Evolutionary conservation across 1,139 yeast genomes (phyloP), one percentile per base, ranked within the genome.

Genomic region (Lodderomyces metapsilosis): DNA sequence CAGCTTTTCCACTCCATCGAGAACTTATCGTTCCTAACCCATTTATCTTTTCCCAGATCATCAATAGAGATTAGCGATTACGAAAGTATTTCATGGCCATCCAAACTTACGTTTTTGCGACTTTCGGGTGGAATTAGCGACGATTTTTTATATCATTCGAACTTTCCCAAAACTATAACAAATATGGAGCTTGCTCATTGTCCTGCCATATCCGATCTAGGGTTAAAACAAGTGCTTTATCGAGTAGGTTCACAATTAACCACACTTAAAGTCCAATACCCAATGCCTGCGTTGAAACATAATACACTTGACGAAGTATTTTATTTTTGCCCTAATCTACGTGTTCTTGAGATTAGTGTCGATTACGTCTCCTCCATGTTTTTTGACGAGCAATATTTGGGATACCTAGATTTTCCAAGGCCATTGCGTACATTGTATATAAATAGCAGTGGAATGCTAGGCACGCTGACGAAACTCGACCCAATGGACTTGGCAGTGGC

Each of bases 401-500:
- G 76, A 2, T 54, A 51, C 30, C 43, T 71, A 16, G 57, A 52
- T 4, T 51, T 54, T 30, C 58, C 65, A 8, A 74, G 88, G 39
- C 94, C 95, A 0, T 65, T 92, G 47, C 71, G 69, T 44, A 74
- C 80, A 2, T 61, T 92, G 34, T 78, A 80, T 54, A 74, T 92
- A 36, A 94, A 88, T 47, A 84, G 95, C 40, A 84, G 95, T 50
- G 98, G 98, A 1, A 80, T 86, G 66, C 69, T 91, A 48, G 97
- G 98, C 1, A 88, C 92, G 39, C 76, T 88, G 5, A 78, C 83
- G 18, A 87, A 88, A 56, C 66, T 92, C 23, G 88, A 87, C 52
- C 96, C 98, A 0, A 84, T 88, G 50, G 97, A 91, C 59, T 68
- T 92, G 47, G 87, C 95, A 0, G 74, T 89, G 40, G 97, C 98